phyloP scores from a whole-genome alignment of 2,329 filamentous ascomycete genomes.

The Fusarium humuli region DNA sequence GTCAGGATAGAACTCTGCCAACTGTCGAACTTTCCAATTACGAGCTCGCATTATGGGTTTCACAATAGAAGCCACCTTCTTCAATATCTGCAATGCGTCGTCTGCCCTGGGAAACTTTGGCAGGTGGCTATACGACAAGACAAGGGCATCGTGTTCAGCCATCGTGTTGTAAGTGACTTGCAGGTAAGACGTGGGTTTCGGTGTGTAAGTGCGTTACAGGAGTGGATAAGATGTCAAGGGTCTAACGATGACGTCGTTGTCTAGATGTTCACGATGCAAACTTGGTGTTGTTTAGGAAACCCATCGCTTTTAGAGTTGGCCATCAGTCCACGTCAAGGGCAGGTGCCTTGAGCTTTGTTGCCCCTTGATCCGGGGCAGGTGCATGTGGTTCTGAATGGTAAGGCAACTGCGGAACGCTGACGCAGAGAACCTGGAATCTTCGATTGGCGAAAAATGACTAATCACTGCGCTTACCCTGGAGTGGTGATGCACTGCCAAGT shows the following conservation, averaged over 20 bases:
- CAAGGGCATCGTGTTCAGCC: constrained; percentile 55
- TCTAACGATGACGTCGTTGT: constrained; percentile 11
- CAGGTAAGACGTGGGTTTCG: constrained; percentile 2
- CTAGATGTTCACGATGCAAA: neutral
- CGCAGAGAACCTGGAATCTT: constrained; percentile 44
- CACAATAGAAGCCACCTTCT: constrained; percentile 86
- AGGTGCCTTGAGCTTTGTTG: constrained; percentile 40
- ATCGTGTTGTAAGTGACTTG: constrained; percentile 27
- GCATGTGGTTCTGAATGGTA: neutral
- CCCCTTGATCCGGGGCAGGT: constrained; percentile 19
- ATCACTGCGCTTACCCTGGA: constrained; percentile 12
- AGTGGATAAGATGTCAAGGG: neutral
- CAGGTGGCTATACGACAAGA: constrained; percentile 63
- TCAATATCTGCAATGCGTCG: constrained; percentile 71
- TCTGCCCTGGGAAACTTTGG: constrained; percentile 58
- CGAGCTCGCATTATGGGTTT: constrained; percentile 95
- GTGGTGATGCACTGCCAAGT: neutral
- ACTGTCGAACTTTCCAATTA: constrained; percentile 80
- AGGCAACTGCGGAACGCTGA: constrained; percentile 23
- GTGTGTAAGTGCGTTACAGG: neutral
- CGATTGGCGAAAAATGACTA: constrained; percentile 39
- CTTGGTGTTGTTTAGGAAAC: neutral
- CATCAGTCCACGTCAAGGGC: constrained; percentile 40
- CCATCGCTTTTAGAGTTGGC: constrained; percentile 1
- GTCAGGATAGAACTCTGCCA: constrained; percentile 87